phyloP scores from a whole-genome alignment of 73 alveolate genomes.

The Paramecium pentaurelia region DNA sequence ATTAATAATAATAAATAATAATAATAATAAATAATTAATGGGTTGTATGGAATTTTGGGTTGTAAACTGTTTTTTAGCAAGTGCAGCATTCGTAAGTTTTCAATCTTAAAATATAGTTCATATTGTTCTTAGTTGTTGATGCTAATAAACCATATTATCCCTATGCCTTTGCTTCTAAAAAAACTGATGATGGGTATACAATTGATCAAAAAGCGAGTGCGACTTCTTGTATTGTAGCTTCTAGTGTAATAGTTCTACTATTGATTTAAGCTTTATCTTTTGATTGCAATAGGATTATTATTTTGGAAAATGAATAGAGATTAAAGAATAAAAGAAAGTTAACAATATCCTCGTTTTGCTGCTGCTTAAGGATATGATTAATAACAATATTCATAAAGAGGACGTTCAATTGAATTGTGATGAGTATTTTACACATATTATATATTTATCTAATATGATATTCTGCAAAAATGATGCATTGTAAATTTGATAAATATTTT shows the following conservation, averaged over 20 bases:
- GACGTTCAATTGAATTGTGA: constrained; percentile 1
- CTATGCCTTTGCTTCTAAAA: background rate
- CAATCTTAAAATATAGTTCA: background rate
- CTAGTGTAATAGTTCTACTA: background rate
- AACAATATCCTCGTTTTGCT: background rate
- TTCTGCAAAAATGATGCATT: background rate
- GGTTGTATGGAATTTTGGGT: constrained; percentile 52
- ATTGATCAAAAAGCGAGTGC: background rate
- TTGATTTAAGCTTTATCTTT: background rate
- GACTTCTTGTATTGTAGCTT: background rate
- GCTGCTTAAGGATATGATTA: background rate
- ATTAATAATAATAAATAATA: background rate
- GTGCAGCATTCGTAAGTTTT: background rate
- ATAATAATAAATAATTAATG: background rate
- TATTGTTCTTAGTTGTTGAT: background rate
- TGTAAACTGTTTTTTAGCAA: background rate
- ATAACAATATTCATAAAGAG: background rate
- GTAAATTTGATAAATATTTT: background rate
- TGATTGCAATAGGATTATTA: background rate
- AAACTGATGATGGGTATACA: no score
- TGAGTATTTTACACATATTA: background rate
- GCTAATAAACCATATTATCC: background rate
- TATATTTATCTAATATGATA: background rate
- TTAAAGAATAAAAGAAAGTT: background rate
- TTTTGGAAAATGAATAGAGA: constrained; percentile 16